Conservation (phyloP, 1,284 basidiomycete genomes). For the Rhodotorula sp. region DNA sequence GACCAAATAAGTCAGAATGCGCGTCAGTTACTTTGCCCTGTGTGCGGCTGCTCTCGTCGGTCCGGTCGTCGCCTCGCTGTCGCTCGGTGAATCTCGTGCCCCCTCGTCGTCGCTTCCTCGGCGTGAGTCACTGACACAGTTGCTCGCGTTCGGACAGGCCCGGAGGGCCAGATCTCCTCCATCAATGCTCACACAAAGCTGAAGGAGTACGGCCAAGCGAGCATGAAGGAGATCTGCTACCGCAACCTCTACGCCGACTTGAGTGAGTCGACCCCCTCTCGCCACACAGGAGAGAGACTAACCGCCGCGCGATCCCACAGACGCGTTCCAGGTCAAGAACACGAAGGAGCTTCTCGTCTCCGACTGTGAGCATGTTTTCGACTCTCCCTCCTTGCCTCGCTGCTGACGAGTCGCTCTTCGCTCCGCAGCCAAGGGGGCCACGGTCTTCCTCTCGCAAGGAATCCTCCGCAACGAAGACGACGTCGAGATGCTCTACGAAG, state of each 20-base stretch:
- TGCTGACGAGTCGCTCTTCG: too few species aligned
- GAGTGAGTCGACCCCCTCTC: neutral
- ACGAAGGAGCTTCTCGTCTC: conserved; percentile 3
- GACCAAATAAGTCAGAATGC: too few species aligned
- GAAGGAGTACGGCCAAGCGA: neutral
- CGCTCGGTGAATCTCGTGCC: neutral
- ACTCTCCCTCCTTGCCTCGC: too few species aligned
- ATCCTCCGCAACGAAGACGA: neutral
- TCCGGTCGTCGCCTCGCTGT: neutral
- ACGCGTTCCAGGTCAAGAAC: neutral
- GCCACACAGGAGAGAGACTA: neutral
- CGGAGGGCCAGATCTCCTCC: neutral
- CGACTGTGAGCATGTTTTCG: neutral
- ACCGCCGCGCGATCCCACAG: neutral
- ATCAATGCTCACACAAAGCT: neutral
- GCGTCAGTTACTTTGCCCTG: too few species aligned
- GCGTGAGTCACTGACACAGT: neutral
- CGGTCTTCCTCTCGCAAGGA: conserved; percentile 12
- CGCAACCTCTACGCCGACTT: conserved; percentile 11
- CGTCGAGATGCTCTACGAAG: conserved; percentile 9
- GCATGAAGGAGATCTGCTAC: conserved; percentile 14
- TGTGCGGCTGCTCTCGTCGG: neutral
- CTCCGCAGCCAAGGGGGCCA: neutral
- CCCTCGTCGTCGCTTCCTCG: neutral
- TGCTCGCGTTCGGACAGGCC: neutral